These are phyloP conservation scores for Lactarius sp. DNA, from an alignment of 768 basidiomycete species.

Conservation along the genomic window DNA sequence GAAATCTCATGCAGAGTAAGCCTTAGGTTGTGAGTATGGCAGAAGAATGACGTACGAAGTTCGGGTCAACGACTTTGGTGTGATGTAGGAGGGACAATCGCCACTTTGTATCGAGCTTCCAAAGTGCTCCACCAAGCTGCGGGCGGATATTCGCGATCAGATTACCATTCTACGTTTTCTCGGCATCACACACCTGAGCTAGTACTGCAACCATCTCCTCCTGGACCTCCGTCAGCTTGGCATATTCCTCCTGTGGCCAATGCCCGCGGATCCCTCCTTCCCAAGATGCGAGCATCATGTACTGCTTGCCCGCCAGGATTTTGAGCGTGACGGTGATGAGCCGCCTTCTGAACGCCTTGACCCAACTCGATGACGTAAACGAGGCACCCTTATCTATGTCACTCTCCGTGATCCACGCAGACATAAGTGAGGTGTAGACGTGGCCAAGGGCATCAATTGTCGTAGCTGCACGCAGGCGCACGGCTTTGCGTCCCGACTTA, in stretches of 20 bases:
- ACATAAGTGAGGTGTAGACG: conserved; percentile 42
- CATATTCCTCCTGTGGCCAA: conserved; percentile 49
- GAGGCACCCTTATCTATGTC: conserved; percentile 15
- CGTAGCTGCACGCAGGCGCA: conserved; percentile 41
- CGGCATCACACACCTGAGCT: conserved; percentile 32
- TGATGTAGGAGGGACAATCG: conserved; percentile 38
- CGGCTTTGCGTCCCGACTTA: conserved; percentile 44
- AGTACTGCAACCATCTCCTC: conserved; percentile 39
- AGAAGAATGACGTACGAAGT: conserved; percentile 39
- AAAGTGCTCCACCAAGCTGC: conserved; percentile 41
- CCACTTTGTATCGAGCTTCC: conserved; percentile 41
- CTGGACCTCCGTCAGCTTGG: conserved; percentile 39
- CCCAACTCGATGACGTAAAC: conserved; percentile 27
- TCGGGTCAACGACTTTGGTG: conserved; percentile 50
- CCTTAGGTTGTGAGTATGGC: neutral
- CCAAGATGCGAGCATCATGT: conserved; percentile 41
- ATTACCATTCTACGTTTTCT: neutral
- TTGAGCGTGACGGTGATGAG: conserved; percentile 33
- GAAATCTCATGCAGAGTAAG: conserved; percentile 30
- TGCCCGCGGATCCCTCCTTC: conserved; percentile 46
- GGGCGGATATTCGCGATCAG: neutral
- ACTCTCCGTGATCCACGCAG: conserved; percentile 36
- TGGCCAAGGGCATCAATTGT: conserved; percentile 39
- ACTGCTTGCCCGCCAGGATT: conserved; percentile 32
- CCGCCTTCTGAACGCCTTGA: conserved; percentile 29